These are phyloP conservation scores for Calonectria pseudoturangicola DNA, from an alignment of 2,329 filamentous ascomycete genomes.

Conservation along the genomic window DNA sequence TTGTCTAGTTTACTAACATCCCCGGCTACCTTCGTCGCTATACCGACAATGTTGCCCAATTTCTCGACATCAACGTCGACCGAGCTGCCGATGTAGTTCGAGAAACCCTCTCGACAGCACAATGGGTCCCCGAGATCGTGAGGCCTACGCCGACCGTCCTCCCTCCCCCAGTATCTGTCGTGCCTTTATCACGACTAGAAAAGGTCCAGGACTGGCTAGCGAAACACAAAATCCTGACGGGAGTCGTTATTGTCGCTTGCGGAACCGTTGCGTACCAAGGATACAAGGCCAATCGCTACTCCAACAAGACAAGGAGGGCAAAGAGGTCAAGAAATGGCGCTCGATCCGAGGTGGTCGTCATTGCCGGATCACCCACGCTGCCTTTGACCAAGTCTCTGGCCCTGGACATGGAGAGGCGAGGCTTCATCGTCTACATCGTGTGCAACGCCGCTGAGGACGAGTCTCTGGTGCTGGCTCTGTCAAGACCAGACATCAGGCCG, in stretches of 20 bases:
- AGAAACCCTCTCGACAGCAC: conserved; percentile 78
- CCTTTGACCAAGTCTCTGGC: conserved; percentile 89
- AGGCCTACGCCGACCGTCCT: conserved; percentile 72
- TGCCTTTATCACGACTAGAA: conserved; percentile 65
- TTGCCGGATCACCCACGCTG: conserved; percentile 91
- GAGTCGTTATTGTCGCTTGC: conserved; percentile 81
- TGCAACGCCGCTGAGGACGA: conserved; percentile 92
- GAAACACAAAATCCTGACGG: conserved; percentile 83
- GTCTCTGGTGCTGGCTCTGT: conserved; percentile 82
- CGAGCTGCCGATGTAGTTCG: conserved; percentile 82
- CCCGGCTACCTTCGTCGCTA: conserved; percentile 81
- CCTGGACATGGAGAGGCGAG: conserved; percentile 90
- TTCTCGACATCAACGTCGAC: conserved; percentile 88
- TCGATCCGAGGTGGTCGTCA: conserved; percentile 88
- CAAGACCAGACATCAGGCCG: conserved; percentile 87
- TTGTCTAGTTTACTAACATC: conserved; percentile 70
- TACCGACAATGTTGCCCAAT: conserved; percentile 83
- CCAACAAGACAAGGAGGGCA: conserved; percentile 83
- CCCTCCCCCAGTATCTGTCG: conserved; percentile 58
- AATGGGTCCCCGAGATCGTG: conserved; percentile 84
- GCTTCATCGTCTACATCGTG: conserved; percentile 95
- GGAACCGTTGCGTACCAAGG: conserved; percentile 77
- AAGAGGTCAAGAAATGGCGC: conserved; percentile 88
- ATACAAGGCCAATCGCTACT: conserved; percentile 71
- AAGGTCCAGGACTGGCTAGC: conserved; percentile 82